These are phyloP conservation scores for Bodo saltans DNA, from an alignment of 78 protist species.

Conservation along the genomic window DNA sequence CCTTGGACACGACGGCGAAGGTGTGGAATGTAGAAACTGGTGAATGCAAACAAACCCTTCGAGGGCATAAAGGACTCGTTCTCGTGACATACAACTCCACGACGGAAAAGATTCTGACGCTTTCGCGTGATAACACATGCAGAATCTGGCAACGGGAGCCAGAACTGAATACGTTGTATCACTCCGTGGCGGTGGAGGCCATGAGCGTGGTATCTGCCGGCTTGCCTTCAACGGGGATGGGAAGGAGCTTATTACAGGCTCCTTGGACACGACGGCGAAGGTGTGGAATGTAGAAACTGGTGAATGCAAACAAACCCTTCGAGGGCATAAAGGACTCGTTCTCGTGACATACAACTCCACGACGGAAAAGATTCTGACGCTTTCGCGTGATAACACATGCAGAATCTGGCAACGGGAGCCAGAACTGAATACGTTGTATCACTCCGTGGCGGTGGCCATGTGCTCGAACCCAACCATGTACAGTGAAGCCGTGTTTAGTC, in stretches of 20 bases:
- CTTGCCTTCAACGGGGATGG: conserved; percentile 46
- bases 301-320: conserved; percentile 35
- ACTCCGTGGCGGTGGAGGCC: conserved; percentile 11
- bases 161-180: background rate
- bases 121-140: conserved; percentile 12
- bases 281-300: conserved; percentile 58
- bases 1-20: background rate
- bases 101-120: background rate
- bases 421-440: background rate
- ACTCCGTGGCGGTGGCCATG: background rate
- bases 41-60: background rate
- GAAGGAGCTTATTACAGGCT: conserved; percentile 50
- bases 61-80: conserved; percentile 10
- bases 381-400: conserved; percentile 12
- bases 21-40: conserved; percentile 1
- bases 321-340: conserved; percentile 49
- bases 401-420: background rate
- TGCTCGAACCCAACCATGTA: background rate
- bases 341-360: background rate
- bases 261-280: conserved; percentile 62
- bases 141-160: background rate
- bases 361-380: background rate
- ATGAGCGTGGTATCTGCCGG: background rate
- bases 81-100: background rate
- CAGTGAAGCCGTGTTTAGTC: conserved; percentile 39